Evolutionary conservation across 2,329 filamentous ascomycete genomes (phyloP).

Genomic region (Ceratocystis cacaofunesta): DNA sequence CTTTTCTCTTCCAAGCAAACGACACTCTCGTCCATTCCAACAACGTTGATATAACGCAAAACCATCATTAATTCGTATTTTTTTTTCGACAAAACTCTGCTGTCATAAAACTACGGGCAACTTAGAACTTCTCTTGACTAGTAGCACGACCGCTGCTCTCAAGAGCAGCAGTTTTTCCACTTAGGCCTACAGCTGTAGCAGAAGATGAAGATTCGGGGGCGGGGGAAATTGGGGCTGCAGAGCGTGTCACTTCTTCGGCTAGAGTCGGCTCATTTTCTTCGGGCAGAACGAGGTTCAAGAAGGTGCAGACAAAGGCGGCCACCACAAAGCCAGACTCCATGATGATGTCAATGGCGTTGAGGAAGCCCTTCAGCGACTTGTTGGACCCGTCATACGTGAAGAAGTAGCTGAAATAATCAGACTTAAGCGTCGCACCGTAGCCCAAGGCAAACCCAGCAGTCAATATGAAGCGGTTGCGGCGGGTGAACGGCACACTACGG

Average conservation of each 20-base stretch:
- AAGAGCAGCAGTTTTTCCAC: neutral
- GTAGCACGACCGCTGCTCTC: conserved; percentile 1
- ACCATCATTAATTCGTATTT: too few relatives aligned
- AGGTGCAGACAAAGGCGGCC: conserved; percentile 55
- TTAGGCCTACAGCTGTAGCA: neutral
- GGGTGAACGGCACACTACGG: conserved; percentile 54
- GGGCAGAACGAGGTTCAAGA: conserved; percentile 57
- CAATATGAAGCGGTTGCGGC: conserved; percentile 68
- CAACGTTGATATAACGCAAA: too few relatives aligned
- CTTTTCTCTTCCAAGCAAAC: neutral
- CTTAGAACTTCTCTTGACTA: conserved; percentile 12
- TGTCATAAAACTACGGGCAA: neutral
- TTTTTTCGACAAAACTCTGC: too few relatives aligned
- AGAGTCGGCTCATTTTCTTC: conserved; percentile 55
- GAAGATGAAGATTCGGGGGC: neutral
- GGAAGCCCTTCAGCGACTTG: conserved; percentile 53
- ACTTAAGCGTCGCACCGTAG: conserved; percentile 53
- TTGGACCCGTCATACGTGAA: conserved; percentile 60
- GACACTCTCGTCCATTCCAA: neutral
- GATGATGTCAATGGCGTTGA: conserved; percentile 57
- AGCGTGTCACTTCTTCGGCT: conserved; percentile 6
- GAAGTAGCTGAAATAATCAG: conserved; percentile 52
- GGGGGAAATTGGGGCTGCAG: neutral
- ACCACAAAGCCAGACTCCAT: conserved; percentile 65
- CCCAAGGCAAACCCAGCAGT: conserved; percentile 61